Base-by-base conservation (phyloP, 441 rosid genomes). In the Kokia cookei region DNA sequence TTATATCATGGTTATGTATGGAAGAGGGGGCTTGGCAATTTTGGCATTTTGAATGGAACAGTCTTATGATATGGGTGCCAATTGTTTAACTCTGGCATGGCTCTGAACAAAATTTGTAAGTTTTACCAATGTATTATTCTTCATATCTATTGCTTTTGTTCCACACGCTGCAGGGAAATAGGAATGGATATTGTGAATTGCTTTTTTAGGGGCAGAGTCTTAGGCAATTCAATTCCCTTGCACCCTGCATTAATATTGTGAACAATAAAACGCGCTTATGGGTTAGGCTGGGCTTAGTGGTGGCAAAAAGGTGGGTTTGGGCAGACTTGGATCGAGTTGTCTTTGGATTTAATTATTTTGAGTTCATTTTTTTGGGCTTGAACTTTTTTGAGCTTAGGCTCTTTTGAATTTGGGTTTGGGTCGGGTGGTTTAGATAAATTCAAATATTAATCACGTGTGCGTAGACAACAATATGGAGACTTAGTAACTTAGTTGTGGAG, bases 1-100 rank as follows among this genome's bases (percentile, higher is more conserved):
- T 70, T 68, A 75, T 72, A 71, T 57, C 75, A 24, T 22, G 27
- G 12, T 19, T 11, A 57, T 67, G 70, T 22, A 70, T 62, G 29
- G 7, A 51, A 51, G 40, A 4, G 26, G 6, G 72, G 79, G 76
- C 78, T 40, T 24, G 51, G 69, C 78, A 61, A 7, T 76, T 84
- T 81, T 79, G 75, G 55, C 53, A 9, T 48, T 67, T 48, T 57
- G 43, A 27, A 7, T 37, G 0, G 7, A 13, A 10, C 59, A 42
- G 14, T 64, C 27, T 5, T 13, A 13, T 24, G 29, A 35, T 15
- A 51, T 51, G 37, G 29, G 8, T 3, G 40, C 58, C 58, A 27
- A 8, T 8, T 27, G 57, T 26, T 27, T 45, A 61, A 61, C 0
- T 12, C 8, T 19, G 4, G 73, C 32, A 32, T 35, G 61, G 11